Percentiles rank a stretch among this genome's conserved stretches.
Conservation (phyloP, 2,329 filamentous ascomycete genomes). For the Botrytis byssoidea region DNA sequence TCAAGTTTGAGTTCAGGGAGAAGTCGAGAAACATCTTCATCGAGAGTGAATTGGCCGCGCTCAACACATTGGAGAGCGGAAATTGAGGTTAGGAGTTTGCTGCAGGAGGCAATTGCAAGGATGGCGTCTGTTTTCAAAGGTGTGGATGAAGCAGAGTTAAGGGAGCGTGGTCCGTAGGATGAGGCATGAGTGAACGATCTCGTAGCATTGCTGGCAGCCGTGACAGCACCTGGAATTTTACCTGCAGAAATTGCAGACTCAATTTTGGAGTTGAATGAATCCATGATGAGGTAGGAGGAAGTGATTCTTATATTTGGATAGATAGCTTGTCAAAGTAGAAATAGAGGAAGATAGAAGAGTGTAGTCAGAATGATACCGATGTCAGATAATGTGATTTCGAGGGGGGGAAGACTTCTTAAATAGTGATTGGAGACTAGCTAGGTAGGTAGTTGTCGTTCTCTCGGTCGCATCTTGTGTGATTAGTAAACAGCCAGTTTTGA, state of each 20-base stretch:
- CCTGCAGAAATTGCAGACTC: neutral
- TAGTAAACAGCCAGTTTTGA: neutral
- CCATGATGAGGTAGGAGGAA: neutral
- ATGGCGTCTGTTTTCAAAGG: slow-evolving; percentile 59
- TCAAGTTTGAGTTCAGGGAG: slow-evolving; percentile 36
- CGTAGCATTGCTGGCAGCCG: slow-evolving; percentile 24
- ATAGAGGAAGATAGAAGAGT: neutral
- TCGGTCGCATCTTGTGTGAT: neutral
- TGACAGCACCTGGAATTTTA: slow-evolving; percentile 28
- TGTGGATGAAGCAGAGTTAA: slow-evolving; percentile 47
- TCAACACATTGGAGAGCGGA: slow-evolving; percentile 59
- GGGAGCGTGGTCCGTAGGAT: neutral
- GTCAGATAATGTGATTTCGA: neutral
- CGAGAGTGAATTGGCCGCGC: slow-evolving; percentile 48
- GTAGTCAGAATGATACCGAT: neutral
- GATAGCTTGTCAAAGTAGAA: neutral
- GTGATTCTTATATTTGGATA: neutral
- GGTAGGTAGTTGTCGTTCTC: neutral
- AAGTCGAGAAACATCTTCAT: slow-evolving; percentile 42
- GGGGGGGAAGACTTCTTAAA: neutral
- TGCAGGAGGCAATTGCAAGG: slow-evolving; percentile 60
- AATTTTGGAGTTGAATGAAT: neutral
- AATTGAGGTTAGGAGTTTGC: slow-evolving; percentile 53
- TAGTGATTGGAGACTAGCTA: neutral
- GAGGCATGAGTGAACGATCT: slow-evolving; percentile 45